Conservation (phyloP, 2,329 filamentous ascomycete genomes). For the Dactylonectria macrodidyma region DNA sequence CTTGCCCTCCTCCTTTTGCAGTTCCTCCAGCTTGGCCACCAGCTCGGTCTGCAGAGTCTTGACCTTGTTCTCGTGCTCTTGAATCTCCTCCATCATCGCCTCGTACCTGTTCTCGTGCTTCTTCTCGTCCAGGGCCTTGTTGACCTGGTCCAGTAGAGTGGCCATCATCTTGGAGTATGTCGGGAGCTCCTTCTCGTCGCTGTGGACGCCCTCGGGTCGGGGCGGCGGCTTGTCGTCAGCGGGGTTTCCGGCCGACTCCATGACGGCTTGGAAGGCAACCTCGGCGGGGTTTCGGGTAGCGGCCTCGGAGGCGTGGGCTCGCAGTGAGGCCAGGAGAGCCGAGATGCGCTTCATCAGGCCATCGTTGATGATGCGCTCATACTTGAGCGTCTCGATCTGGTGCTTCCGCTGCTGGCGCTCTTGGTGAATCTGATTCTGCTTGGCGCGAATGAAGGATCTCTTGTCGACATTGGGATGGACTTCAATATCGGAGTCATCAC, state of each 20-base stretch:
- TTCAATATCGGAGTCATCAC: conserved; percentile 97
- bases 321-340: conserved; percentile 80
- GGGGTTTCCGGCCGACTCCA: conserved; percentile 82
- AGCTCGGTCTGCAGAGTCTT: conserved; percentile 83
- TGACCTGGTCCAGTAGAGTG: conserved; percentile 94
- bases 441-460: conserved; percentile 96
- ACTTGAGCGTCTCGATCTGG: conserved; percentile 92
- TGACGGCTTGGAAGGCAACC: conserved; percentile 89
- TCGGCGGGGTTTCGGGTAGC: conserved; percentile 79
- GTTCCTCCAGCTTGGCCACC: conserved; percentile 78
- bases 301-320: conserved; percentile 79
- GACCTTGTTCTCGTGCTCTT: conserved; percentile 84
- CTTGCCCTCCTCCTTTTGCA: conserved; percentile 86
- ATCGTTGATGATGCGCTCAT: conserved; percentile 94
- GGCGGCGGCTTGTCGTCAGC: conserved; percentile 82
- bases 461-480: conserved; percentile 99
- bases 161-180: conserved; percentile 98
- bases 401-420: conserved; percentile 88
- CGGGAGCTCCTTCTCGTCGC: conserved; percentile 80
- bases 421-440: conserved; percentile 96
- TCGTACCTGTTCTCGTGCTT: conserved; percentile 78
- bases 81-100: conserved; percentile 84
- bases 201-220: conserved; percentile 84
- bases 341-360: conserved; percentile 89
- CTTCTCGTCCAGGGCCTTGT: conserved; percentile 85